Evolutionary conservation across 768 basidiomycete species (phyloP), one percentile per base, ranked within the genome.

Genomic region (Boletus rex-veris): DNA sequence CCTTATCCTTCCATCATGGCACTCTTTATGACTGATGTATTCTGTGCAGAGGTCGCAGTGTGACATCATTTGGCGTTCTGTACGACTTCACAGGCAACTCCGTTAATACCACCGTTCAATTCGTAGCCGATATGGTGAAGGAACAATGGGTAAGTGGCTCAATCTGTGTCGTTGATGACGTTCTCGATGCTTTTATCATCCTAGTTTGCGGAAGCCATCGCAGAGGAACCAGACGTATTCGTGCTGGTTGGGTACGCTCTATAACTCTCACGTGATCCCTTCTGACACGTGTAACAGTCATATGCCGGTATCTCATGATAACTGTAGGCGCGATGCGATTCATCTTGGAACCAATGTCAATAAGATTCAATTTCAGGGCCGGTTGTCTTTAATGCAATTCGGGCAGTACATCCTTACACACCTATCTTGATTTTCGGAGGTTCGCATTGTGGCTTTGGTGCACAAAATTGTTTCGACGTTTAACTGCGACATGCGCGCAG

Each of bases 341-440:
- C 14, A 2, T 44, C 24, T 44, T 39, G n/a, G 12, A 15, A 24
- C n/a, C 9, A 18, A 28, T 26, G 6, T n/a, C 19, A 42, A 35
- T 12, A 53, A 31, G 3, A 44, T 28, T 45, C 3, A 18, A 50
- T 33, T 42, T 21, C 57, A 86, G 92, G 87, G 88, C 82, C 83
- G 7, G 61, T 77, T 15, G 83, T 95, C 5, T 85, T 88, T 64
- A 73, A 85, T 50, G 86, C 89, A 2, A 77, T 96, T 52, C 84
- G 92, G 28, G 74, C 76, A 7, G 74, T 85, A 2, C 92, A 93
- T 66, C 79, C 86, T 0, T 64, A 67, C n/a, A 86, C 86, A 0
- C 93, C 92, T 0, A 88, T 96, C 52, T 62, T 91, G 50, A 87
- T 94, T 60, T 84, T 95, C 41, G 93, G 93, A 55, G 87, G 86